A percentile compares a stretch with the other conserved stretches of the same genome.
These are phyloP conservation scores for Moniliophthora roreri DNA, from an alignment of 1,284 basidiomycete genomes.

Conservation along the genomic window DNA sequence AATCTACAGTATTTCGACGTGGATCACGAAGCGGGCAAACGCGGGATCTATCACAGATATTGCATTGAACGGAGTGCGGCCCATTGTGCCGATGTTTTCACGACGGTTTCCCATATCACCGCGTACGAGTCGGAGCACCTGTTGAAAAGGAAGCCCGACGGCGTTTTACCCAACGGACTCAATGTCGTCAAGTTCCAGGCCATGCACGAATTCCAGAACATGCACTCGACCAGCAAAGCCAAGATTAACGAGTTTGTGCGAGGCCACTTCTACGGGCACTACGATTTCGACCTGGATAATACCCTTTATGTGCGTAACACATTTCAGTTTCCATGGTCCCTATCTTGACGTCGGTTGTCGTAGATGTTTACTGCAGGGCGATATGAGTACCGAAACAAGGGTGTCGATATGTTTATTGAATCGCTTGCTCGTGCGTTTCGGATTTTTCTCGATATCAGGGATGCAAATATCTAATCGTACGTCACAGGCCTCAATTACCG, in stretches of 20 bases:
- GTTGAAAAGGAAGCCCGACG: slow-evolving; percentile 96
- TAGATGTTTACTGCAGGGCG: slow-evolving; percentile 97
- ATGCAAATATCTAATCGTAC: not conserved
- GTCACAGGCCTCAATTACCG: slow-evolving; percentile 76
- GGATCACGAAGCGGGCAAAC: slow-evolving; percentile 97
- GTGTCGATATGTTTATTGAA: slow-evolving; percentile 99
- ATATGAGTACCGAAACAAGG: slow-evolving; percentile 99
- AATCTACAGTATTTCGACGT: slow-evolving; percentile 99
- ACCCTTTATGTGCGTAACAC: slow-evolving; percentile 78
- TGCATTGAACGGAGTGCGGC: slow-evolving; percentile 95
- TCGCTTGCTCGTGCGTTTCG: slow-evolving; percentile 75
- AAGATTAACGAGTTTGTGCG: slow-evolving; percentile 98
- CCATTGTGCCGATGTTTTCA: slow-evolving; percentile 97
- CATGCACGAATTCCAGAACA: slow-evolving; percentile 97
- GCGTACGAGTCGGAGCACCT: slow-evolving; percentile 97
- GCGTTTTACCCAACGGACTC: slow-evolving; percentile 96
- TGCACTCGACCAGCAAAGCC: slow-evolving; percentile 88
- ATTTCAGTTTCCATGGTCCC: not conserved
- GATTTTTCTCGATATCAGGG: slow-evolving; percentile 7
- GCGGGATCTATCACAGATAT: slow-evolving; percentile 91
- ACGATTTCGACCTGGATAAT: slow-evolving; percentile 94
- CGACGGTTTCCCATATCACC: slow-evolving; percentile 97
- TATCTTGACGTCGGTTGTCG: slow-evolving; percentile 11
- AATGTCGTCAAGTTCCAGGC: slow-evolving; percentile 97
- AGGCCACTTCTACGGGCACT: slow-evolving; percentile 98